A percentile compares a stretch with the other conserved stretches of the same genome.
Conservation (phyloP, 148 eudicot genomes). For the Pouteria glomerata region DNA sequence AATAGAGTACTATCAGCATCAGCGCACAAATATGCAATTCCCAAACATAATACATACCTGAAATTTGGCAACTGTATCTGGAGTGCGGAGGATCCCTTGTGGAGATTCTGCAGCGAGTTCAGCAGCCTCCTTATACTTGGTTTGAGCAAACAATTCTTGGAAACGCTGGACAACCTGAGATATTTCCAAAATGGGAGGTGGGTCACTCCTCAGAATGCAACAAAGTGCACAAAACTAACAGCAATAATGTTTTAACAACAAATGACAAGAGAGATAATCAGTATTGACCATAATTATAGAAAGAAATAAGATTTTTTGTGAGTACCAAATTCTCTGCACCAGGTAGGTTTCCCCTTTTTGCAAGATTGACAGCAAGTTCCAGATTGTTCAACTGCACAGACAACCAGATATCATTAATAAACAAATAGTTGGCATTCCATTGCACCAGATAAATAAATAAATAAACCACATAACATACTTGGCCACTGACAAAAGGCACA, state of each 20-base stretch:
- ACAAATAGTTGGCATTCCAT: neutral
- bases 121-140: conserved; percentile 89
- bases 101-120: conserved; percentile 98
- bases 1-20: no score
- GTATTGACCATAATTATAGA: no score
- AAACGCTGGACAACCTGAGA: conserved; percentile 80
- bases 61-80: conserved; percentile 89
- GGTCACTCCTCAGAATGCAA: no score
- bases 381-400: conserved; percentile 65
- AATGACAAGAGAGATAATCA: no score
- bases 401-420: neutral
- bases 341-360: conserved; percentile 87
- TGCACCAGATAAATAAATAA: neutral
- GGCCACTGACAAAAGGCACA: conserved; percentile 79
- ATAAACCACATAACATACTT: conserved; percentile 29
- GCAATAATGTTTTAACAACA: no score
- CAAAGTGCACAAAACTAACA: no score
- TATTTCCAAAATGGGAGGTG: neutral
- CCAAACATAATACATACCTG: conserved; percentile 37
- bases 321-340: conserved; percentile 82
- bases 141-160: conserved; percentile 85
- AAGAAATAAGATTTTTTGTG: neutral
- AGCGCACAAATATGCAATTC: no score
- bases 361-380: conserved; percentile 91
- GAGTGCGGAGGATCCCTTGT: conserved; percentile 78